A percentile compares a stretch with the other conserved stretches of the same genome.
These are phyloP conservation scores for Diplosphaera chodatii DNA, from an alignment of 139 green algal genomes.

Conservation along the genomic window DNA sequence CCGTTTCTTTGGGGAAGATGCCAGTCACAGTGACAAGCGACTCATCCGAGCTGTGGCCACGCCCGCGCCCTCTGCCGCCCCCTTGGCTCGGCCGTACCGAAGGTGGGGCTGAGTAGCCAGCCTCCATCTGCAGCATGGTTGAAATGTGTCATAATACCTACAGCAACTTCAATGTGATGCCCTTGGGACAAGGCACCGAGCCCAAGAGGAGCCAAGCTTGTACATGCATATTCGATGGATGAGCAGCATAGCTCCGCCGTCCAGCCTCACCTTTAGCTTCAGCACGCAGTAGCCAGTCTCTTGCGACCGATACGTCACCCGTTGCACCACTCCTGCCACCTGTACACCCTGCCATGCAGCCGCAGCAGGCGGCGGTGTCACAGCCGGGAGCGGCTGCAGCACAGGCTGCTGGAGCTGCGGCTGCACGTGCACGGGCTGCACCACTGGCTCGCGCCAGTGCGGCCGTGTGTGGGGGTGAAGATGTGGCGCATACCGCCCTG, in stretches of 20 bases:
- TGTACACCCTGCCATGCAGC: background rate
- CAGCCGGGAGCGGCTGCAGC: background rate
- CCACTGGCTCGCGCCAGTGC: no score
- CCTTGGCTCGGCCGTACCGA: background rate
- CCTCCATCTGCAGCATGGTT: constrained; percentile 1
- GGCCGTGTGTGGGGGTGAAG: no score
- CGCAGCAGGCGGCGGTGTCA: no score
- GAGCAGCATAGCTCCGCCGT: no score
- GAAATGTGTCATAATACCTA: no score
- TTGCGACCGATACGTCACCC: constrained; percentile 20
- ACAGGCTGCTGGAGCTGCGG: background rate
- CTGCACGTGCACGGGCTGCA: background rate
- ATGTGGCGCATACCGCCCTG: no score
- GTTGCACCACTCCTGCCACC: constrained; percentile 27
- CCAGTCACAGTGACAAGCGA: constrained; percentile 4
- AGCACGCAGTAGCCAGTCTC: constrained; percentile 41
- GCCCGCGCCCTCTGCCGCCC: background rate
- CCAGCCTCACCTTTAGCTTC: no score
- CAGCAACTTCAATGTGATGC: no score
- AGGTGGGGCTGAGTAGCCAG: background rate
- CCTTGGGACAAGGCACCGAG: no score
- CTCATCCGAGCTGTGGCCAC: constrained; percentile 1
- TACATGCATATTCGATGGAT: no score
- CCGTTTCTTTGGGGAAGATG: background rate
- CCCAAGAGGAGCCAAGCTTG: no score